Percentiles rank a stretch among this genome's conserved stretches.
Conservation (phyloP, 108 stramenopile genomes). For the Hondaea fermentalgiana region DNA sequence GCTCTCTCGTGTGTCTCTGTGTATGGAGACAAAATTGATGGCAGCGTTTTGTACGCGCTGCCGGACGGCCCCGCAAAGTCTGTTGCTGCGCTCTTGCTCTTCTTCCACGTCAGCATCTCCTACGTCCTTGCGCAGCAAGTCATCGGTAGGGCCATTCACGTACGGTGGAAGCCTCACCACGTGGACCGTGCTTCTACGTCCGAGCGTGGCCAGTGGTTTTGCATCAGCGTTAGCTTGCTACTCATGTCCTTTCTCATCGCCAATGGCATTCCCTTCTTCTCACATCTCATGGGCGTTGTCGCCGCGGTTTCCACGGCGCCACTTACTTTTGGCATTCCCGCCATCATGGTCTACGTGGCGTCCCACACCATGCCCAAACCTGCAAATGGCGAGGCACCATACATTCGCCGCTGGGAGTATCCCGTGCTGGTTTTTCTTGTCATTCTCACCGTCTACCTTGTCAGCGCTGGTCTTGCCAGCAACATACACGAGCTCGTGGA, state of each 20-base stretch:
- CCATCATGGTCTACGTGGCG: background rate
- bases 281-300: background rate
- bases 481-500: background rate
- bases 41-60: background rate
- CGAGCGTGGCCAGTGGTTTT: background rate
- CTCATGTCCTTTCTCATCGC: background rate
- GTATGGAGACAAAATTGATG: background rate
- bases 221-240: background rate
- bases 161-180: background rate
- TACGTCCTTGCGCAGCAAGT: conserved; percentile 7
- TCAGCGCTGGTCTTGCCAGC: background rate
- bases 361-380: background rate
- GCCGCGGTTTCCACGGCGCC: background rate
- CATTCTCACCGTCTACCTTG: background rate
- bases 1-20: background rate
- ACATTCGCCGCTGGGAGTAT: background rate
- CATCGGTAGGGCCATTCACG: background rate
- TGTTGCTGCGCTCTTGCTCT: background rate
- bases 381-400: background rate
- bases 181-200: background rate
- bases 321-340: background rate
- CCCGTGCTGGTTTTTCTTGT: background rate
- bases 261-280: background rate
- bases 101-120: conserved; percentile 10
- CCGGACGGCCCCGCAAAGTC: background rate